Conservation (phyloP, 2,329 filamentous ascomycete species). For the Xylariaceae sp. region DNA sequence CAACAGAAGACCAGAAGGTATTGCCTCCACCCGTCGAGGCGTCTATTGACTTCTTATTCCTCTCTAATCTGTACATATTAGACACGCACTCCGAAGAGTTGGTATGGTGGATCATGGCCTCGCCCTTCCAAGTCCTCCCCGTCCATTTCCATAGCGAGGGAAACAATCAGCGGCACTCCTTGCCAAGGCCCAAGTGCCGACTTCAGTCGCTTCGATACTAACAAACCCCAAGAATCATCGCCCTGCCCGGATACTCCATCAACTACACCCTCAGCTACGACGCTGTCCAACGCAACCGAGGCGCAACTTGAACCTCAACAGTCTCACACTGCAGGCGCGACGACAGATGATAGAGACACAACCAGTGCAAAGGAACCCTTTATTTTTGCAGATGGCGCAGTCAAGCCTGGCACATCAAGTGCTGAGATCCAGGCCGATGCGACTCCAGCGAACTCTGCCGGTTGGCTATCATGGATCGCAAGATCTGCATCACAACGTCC, state of each 20-base stretch:
- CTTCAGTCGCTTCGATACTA: constrained; percentile 50
- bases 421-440: no score
- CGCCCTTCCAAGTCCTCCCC: constrained; percentile 54
- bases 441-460: constrained; percentile 36
- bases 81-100: constrained; percentile 55
- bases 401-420: not conserved
- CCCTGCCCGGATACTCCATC: constrained; percentile 26
- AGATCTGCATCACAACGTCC: constrained; percentile 25
- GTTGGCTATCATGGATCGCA: constrained; percentile 56
- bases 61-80: constrained; percentile 27
- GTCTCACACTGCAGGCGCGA: constrained; percentile 10
- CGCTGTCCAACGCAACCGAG: constrained; percentile 33
- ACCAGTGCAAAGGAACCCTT: not conserved
- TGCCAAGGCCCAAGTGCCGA: constrained; percentile 46
- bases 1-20: no score
- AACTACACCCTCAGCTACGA: constrained; percentile 29
- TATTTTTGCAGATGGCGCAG: not conserved
- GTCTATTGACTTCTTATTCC: not conserved
- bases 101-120: constrained; percentile 61
- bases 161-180: constrained; percentile 56
- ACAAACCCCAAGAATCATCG: constrained; percentile 34
- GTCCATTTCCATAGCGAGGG: constrained; percentile 59
- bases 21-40: no score
- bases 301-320: constrained; percentile 19
- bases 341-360: constrained; percentile 1